Evolutionary conservation across 805 yeast species (phyloP).

Genomic region (Cyberlindnera sargentensis): DNA sequence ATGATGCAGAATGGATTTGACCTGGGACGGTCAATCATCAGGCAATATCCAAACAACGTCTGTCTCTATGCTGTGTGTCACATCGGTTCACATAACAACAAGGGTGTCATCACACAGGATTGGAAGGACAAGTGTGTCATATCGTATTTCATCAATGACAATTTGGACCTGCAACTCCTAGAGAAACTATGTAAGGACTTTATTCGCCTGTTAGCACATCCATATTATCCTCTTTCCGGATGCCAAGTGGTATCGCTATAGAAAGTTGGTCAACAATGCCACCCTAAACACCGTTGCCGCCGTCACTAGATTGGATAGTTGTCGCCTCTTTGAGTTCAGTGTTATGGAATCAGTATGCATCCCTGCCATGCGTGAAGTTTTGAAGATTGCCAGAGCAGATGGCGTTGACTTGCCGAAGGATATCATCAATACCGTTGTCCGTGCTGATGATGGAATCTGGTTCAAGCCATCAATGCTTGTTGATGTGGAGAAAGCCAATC

Average conservation of each 20-base stretch:
- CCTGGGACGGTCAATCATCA: slow-evolving; percentile 45
- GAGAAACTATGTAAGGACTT: slow-evolving; percentile 35
- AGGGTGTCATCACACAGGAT: slow-evolving; percentile 38
- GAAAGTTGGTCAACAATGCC: slow-evolving; percentile 64
- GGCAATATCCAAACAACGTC: slow-evolving; percentile 42
- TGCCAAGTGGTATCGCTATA: slow-evolving; percentile 50
- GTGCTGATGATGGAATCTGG: slow-evolving; percentile 50
- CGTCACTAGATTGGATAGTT: slow-evolving; percentile 50
- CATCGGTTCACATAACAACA: slow-evolving; percentile 46
- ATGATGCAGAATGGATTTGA: slow-evolving; percentile 61
- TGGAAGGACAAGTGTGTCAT: slow-evolving; percentile 39
- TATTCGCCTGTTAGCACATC: slow-evolving; percentile 40
- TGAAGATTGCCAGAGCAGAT: slow-evolving; percentile 61
- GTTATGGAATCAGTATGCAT: slow-evolving; percentile 32
- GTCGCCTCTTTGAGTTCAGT: slow-evolving; percentile 41
- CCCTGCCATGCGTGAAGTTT: slow-evolving; percentile 65
- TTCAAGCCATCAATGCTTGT: slow-evolving; percentile 70
- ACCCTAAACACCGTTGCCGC: slow-evolving; percentile 58
- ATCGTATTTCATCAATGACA: slow-evolving; percentile 41
- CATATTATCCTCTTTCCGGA: slow-evolving; percentile 34
- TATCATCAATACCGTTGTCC: slow-evolving; percentile 41
- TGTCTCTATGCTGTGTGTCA: slow-evolving; percentile 56
- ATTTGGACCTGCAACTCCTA: slow-evolving; percentile 19
- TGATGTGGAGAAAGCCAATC: slow-evolving; percentile 59
- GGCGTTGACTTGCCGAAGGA: slow-evolving; percentile 48